Percentiles rank a stretch among this genome's conserved stretches.
These are phyloP conservation scores for Hyphodiscus hymeniophilus DNA, from an alignment of 495 filamentous ascomycete species.

Conservation along the genomic window DNA sequence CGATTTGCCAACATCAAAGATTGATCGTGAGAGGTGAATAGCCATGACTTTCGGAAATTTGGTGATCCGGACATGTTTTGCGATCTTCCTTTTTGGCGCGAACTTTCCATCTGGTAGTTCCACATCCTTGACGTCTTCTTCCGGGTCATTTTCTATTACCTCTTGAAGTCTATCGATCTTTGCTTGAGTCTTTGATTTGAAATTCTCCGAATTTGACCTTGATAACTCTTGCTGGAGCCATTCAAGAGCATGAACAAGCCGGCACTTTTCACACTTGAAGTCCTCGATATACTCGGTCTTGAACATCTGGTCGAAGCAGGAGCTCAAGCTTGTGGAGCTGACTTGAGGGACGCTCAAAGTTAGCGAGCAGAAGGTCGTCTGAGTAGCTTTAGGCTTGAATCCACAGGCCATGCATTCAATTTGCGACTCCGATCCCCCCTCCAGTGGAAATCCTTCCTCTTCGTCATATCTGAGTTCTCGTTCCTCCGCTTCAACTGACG, in stretches of 20 bases:
- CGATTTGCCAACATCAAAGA: conserved; percentile 63
- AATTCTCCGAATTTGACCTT: conserved; percentile 33
- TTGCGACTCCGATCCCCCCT: conserved; percentile 81
- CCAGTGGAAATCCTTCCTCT: conserved; percentile 77
- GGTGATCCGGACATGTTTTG: conserved; percentile 77
- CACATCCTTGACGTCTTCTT: conserved; percentile 55
- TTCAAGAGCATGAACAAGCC: conserved; percentile 68
- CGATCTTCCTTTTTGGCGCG: conserved; percentile 76
- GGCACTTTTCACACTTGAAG: conserved; percentile 89
- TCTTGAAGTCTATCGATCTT: conserved; percentile 45
- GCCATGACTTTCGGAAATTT: conserved; percentile 81
- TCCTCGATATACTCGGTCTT: conserved; percentile 96
- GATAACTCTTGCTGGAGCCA: conserved; percentile 30
- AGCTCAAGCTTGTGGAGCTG: conserved; percentile 37
- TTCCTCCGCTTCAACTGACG: conserved; percentile 21
- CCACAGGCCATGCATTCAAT: conserved; percentile 86
- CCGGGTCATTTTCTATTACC: conserved; percentile 70
- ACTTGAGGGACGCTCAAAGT: conserved; percentile 84
- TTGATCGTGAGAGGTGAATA: conserved; percentile 86
- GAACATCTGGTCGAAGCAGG: conserved; percentile 86
- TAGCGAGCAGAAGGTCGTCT: conserved; percentile 82
- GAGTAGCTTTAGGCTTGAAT: conserved; percentile 76
- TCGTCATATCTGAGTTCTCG: conserved; percentile 21
- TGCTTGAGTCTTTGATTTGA: conserved; percentile 42
- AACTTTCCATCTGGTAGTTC: conserved; percentile 61